Conservation (phyloP, 2,329 filamentous ascomycete genomes). For the Hyphodiscus sp. region DNA sequence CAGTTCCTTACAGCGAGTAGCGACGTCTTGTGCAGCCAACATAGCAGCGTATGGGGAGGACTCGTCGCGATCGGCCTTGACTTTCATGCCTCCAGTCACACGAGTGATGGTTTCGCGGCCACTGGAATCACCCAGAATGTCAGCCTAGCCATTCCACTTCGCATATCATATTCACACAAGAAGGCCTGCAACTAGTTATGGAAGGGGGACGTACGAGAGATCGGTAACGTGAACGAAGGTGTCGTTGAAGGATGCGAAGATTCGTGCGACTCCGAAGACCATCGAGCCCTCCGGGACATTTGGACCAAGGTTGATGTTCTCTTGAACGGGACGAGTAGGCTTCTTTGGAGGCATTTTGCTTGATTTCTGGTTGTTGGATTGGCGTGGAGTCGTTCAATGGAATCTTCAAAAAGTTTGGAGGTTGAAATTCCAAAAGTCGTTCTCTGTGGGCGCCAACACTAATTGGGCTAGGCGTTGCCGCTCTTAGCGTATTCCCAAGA, state of each 20-base stretch:
- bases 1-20: conserved; percentile 78
- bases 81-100: conserved; percentile 99
- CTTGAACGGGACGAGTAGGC: conserved; percentile 73
- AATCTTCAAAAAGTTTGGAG: conserved; percentile 4
- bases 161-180: conserved; percentile 6
- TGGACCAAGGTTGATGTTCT: conserved; percentile 98
- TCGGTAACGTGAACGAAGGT: conserved; percentile 95
- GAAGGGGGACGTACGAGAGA: conserved; percentile 65
- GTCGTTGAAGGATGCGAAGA: conserved; percentile 69
- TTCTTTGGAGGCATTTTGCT: conserved; percentile 94
- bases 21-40: conserved; percentile 99
- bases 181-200: conserved; percentile 15
- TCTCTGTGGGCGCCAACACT: not conserved
- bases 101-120: conserved; percentile 99
- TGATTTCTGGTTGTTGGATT: conserved; percentile 40
- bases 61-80: conserved; percentile 99
- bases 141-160: conserved; percentile 43
- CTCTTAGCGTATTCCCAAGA: not conserved
- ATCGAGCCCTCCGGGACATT: conserved; percentile 49
- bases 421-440: conserved; percentile 2
- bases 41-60: conserved; percentile 99
- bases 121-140: conserved; percentile 67
- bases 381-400: conserved; percentile 12
- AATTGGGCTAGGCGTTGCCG: not conserved
- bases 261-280: conserved; percentile 72